Evolutionary conservation across 2,329 filamentous ascomycete genomes (phyloP), one percentile per base, ranked within the genome.

Genomic region (Fusarium sarcochroum): DNA sequence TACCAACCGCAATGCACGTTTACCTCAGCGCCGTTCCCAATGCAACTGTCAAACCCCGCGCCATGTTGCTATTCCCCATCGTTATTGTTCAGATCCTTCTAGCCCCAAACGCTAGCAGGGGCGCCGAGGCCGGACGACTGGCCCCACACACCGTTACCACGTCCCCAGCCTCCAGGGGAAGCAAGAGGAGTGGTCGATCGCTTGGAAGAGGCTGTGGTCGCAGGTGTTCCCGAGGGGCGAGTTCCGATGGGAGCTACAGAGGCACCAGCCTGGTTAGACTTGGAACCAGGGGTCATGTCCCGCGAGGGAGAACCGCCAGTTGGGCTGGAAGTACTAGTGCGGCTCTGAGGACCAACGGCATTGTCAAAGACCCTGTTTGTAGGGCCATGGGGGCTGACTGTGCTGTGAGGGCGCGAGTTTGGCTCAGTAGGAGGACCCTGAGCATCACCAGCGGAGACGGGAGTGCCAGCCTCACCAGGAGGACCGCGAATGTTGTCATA

Each of bases 51-150:
- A 69, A 63, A 58, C 52, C 69, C 62, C 55, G 40, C 46, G 40
- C 54, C 63, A 34, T 61, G 46, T 49, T 62, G 58, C 27, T 51
- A 41, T 50, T 44, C 41, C 49, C 38, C 11, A 41, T 49, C 50
- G 48, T 49, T 25, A 46, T 55, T 46, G 34, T 25, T 34, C n/a
- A 11, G 25, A 32, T 7, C 8, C 30, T 44, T 51, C 53, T 90
- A 98, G 73, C 94, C 94, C 94, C 94, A 98, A 72, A 98, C 95
- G 69, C 93, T 97, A 69, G 94, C 94, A 79, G 97, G 93, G 65
- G 94, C 92, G 69, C 94, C 93, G 65, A 97, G 89, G 50, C 89
- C 89, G 69, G 90, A 92, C 75, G 92, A 93, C 75, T 90, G 91
- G 62, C 93, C 92, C 94, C 94, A 97, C 45, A 95, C 93, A 38